Conservation (phyloP, 2,329 filamentous ascomycete genomes). For the Monilinia aucupariae region DNA sequence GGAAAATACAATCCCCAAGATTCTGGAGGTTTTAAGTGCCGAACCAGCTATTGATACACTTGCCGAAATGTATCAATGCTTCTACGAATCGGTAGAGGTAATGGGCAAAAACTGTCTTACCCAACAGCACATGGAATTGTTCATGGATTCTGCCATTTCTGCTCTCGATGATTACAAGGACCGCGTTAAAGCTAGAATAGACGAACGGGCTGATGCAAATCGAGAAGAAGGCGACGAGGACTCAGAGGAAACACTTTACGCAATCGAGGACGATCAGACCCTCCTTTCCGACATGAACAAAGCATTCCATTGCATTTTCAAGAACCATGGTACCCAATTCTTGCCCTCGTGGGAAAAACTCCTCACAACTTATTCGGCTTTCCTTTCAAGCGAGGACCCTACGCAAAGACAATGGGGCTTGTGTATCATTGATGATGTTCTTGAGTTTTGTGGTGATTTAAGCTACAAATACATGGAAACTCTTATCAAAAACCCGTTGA, state of each 20-base stretch:
- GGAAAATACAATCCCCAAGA: conserved; percentile 78
- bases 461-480: conserved; percentile 81
- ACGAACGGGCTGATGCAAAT: conserved; percentile 68
- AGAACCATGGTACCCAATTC: conserved; percentile 84
- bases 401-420: conserved; percentile 98
- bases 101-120: conserved; percentile 80
- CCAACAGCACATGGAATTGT: conserved; percentile 72
- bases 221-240: conserved; percentile 87
- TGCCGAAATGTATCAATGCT: conserved; percentile 99
- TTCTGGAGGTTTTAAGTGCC: conserved; percentile 86
- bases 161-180: conserved; percentile 90
- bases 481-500: conserved; percentile 73
- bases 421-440: conserved; percentile 96
- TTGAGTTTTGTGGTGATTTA: conserved; percentile 90
- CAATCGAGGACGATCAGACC: conserved; percentile 95
- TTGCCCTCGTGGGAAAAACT: conserved; percentile 83
- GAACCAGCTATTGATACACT: conserved; percentile 95
- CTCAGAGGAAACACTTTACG: conserved; percentile 78
- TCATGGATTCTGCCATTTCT: conserved; percentile 79
- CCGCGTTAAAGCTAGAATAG: conserved; percentile 74
- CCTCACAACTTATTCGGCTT: conserved; percentile 77
- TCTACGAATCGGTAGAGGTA: conserved; percentile 96
- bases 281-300: conserved; percentile 99
- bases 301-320: conserved; percentile 98
- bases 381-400: conserved; percentile 73